These are phyloP conservation scores for Angomonas ambiguus DNA, from an alignment of 208 protist species.

Conservation along the genomic window DNA sequence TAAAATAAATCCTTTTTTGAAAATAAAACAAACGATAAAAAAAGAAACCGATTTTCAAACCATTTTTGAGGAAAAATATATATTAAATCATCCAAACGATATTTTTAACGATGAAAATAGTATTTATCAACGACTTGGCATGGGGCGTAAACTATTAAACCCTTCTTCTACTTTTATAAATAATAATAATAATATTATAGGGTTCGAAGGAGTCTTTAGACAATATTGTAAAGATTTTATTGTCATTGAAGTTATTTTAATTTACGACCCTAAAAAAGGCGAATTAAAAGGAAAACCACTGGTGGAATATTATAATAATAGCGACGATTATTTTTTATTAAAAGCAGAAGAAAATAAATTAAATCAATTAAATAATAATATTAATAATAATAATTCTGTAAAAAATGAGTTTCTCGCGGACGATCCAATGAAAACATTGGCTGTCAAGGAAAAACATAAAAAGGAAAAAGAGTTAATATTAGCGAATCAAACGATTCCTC, in stretches of 20 bases:
- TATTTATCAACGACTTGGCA: not conserved
- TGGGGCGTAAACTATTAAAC: not conserved
- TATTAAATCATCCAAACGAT: not conserved
- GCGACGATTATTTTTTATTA: no score
- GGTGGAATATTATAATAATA: not conserved
- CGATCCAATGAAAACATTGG: no score
- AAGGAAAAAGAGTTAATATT: no score
- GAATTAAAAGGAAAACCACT: not conserved
- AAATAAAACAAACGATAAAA: not conserved
- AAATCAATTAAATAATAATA: not conserved
- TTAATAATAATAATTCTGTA: not conserved
- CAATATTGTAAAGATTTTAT: not conserved
- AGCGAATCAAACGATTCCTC: not conserved
- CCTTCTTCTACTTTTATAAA: not conserved
- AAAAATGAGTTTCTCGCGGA: no score
- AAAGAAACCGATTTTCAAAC: not conserved
- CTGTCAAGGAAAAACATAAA: no score
- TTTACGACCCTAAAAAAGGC: not conserved
- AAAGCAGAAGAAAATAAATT: no score
- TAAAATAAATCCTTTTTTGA: not conserved
- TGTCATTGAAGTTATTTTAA: not conserved
- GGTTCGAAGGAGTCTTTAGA: not conserved
- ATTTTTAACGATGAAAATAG: not conserved
- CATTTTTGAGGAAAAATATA: not conserved
- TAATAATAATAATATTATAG: constrained; percentile 2